A percentile compares a stretch with the other conserved stretches of the same genome.
These are phyloP conservation scores for Vitis cinerea DNA, from an alignment of 164 flowering plant genomes.

Conservation along the genomic window DNA sequence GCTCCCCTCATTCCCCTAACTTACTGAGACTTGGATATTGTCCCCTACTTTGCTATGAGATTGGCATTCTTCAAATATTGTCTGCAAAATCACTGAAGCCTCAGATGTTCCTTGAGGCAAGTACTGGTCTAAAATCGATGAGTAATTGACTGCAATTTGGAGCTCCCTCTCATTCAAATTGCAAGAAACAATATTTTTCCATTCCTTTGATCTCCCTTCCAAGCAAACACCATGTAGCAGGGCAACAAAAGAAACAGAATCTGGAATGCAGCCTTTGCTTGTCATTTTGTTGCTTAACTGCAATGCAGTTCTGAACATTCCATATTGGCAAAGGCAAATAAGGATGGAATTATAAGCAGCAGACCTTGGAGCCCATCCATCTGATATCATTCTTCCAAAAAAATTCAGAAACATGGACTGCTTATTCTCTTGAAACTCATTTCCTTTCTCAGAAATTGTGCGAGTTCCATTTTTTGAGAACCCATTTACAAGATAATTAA, in stretches of 20 bases:
- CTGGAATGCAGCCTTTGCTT: constrained; percentile 39
- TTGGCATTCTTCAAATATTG: constrained; percentile 34
- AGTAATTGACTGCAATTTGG: constrained; percentile 51
- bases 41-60: constrained; percentile 16
- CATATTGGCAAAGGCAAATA: constrained; percentile 59
- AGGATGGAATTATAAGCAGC: constrained; percentile 63
- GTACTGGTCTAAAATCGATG: constrained; percentile 41
- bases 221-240: constrained; percentile 63
- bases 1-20: constrained; percentile 6
- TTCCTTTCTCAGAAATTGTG: constrained; percentile 11
- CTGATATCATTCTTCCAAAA: constrained; percentile 51
- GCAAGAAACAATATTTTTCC: constrained; percentile 46
- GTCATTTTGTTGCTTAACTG: constrained; percentile 46
- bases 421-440: constrained; percentile 25
- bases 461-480: constrained; percentile 27
- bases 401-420: constrained; percentile 39
- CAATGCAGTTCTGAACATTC: constrained; percentile 59
- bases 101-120: constrained; percentile 38
- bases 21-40: constrained; percentile 13
- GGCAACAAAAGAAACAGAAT: constrained; percentile 59
- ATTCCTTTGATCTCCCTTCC: constrained; percentile 59
- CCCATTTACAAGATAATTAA: constrained; percentile 55
- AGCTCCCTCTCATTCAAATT: constrained; percentile 43
- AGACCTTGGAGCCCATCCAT: constrained; percentile 43
- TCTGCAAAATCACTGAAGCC: constrained; percentile 52